Conservation (phyloP, 768 basidiomycete species). For the Leccinum fibrillosum region DNA sequence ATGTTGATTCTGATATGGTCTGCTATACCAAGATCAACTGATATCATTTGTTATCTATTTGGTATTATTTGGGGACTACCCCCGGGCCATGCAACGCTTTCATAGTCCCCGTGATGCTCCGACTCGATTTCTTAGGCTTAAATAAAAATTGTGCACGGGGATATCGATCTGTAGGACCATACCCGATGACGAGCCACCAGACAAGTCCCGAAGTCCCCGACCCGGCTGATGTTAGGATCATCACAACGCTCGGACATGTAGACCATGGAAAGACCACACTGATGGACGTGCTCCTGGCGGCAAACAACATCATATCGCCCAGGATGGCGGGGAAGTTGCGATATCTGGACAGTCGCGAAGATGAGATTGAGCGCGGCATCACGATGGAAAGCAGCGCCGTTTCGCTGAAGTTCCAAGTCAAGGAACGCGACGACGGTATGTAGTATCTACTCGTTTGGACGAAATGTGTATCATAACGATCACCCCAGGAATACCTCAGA, state of each 20-base stretch:
- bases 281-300: constrained; percentile 92
- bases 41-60: no score
- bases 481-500: constrained; percentile 51
- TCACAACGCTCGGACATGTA: constrained; percentile 86
- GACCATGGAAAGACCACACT: constrained; percentile 97
- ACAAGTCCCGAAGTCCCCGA: constrained; percentile 21
- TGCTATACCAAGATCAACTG: no score
- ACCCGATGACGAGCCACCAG: constrained; percentile 22
- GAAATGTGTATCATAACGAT: constrained; percentile 30
- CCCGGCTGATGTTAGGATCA: constrained; percentile 59
- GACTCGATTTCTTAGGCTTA: not conserved
- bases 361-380: constrained; percentile 96
- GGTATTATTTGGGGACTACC: no score
- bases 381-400: constrained; percentile 99
- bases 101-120: not conserved
- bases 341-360: constrained; percentile 93
- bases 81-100: no score
- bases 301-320: constrained; percentile 95
- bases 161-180: not conserved
- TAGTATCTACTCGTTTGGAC: constrained; percentile 6
- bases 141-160: not conserved
- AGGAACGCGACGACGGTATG: constrained; percentile 64
- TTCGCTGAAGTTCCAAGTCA: constrained; percentile 82
- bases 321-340: constrained; percentile 95
- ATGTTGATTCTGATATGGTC: no score